Base-by-base conservation (phyloP, 2,329 filamentous ascomycete genomes). In the Aspergillus amoenus region DNA sequence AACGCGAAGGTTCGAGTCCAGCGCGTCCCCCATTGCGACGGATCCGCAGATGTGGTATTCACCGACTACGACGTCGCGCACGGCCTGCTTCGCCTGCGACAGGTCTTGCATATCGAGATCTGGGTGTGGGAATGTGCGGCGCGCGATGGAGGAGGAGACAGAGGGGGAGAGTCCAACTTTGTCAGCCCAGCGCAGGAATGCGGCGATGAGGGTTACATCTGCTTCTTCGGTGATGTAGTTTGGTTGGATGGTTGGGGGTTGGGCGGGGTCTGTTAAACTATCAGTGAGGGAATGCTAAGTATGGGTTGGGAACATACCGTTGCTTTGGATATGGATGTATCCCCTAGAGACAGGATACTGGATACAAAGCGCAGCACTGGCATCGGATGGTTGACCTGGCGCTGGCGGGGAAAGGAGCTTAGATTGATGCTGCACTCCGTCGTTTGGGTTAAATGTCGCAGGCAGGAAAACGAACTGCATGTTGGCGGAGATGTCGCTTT, bases 21-120 rank as follows among this genome's bases (percentile, higher is more conserved):
- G 60, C 2, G 67, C 70, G 48, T 66, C 67, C 1, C 68, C 68
- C 67, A 73, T 70, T 11, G 69, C 67, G 49, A 68, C 67, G 2
- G 68, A 69, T 2, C 66, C 66, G 30, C 58, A 60, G 18, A 63
- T 53, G 47, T 69, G 67, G 21, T 66, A 13, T 39, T 44, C 34
- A 46, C 40, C 4, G 12, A 42, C 24, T 2, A 57, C 55, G 1
- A 18, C 3, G 9, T 66, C 56, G 6, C 60, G 63, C 4, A 66
- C 58, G 5, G 52, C 57, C 13, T 58, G 18, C 18, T 61, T 60
- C 17, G 52, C 66, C 2, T 52, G 17, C 4, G 60, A 46, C 7
- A 60, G 32, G 37, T 66, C 52, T 3, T 58, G 53, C 15, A 67
- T 43, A 21, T 67, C 52, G 2, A 64, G 15, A 3, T 42, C 55